A percentile compares a stretch with the other conserved stretches of the same genome.
phyloP scores from a whole-genome alignment of 2,329 filamentous ascomycete genomes.

The Ophiostoma sp. region DNA sequence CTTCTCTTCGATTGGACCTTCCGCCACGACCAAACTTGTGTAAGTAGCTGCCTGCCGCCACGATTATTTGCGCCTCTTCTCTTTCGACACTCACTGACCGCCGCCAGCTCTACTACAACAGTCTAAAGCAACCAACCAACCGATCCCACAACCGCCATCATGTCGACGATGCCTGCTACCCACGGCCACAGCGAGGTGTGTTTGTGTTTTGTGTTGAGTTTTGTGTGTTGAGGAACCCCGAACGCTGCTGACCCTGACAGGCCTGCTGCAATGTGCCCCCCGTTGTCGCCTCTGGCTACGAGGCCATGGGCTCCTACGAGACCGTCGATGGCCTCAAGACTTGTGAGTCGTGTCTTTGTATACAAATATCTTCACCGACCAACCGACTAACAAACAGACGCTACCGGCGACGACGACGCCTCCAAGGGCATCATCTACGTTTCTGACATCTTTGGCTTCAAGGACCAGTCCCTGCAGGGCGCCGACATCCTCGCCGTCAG shows the following conservation, averaged over 20 bases:
- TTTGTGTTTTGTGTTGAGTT: slow-evolving; percentile 14
- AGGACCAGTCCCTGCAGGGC: slow-evolving; percentile 63
- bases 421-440: slow-evolving; percentile 57
- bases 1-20: not conserved
- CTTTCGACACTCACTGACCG: not conserved
- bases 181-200: slow-evolving; percentile 33
- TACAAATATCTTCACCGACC: too few relatives aligned
- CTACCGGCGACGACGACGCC: slow-evolving; percentile 43
- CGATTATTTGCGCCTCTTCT: not conserved
- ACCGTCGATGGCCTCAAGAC: slow-evolving; percentile 43
- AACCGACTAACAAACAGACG: slow-evolving; percentile 34
- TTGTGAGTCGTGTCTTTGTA: slow-evolving; percentile 30
- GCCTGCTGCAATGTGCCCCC: slow-evolving; percentile 45
- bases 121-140: not conserved
- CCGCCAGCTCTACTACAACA: not conserved
- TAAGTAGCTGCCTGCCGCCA: not conserved
- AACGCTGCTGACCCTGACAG: not conserved
- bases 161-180: slow-evolving; percentile 35
- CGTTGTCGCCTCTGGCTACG: slow-evolving; percentile 42
- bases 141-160: slow-evolving; percentile 28
- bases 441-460: slow-evolving; percentile 67
- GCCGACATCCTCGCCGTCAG: slow-evolving; percentile 59
- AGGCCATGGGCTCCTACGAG: slow-evolving; percentile 43
- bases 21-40: not conserved
- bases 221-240: not conserved